Base-by-base conservation (phyloP, 768 basidiomycete species). In the Coprinopsis sp. region DNA sequence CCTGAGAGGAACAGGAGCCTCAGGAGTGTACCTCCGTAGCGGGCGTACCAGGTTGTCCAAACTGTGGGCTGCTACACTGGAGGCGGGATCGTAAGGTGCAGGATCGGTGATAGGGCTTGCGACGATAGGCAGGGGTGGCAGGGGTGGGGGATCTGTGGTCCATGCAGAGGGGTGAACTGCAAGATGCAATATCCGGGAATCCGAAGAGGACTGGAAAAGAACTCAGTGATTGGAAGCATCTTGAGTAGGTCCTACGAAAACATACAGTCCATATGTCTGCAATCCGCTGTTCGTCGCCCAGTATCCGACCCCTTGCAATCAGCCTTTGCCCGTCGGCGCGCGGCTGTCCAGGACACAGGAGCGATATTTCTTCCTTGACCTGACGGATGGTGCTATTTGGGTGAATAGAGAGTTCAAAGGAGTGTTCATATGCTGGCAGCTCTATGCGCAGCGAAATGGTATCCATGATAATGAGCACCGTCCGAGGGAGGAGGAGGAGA, bases 151-250 rank as follows among this genome's bases (percentile, higher is more conserved):
- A 11, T 64, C 51, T 19, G 72, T 64, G 31, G 73, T 71, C 88
- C 88, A 91, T 44, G 83, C 83, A 22, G 83, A 84, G 19, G 85
- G 83, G 58, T 84, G 82, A n/a, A 91, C 87, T 12, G 86, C 82
- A 18, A 91, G 71, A 64, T 89, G 88, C 33, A 90, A 68, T 46
- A 81, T 71, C 33, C 75, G 77, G 21, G 77, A 72, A 43, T 83
- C 82, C 46, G 76, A 74, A 31, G 66, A 62, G 34, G 67, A 66
- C 86, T 87, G 46, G 44, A 50, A 52, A 28, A 37, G 36, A 34
- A 33, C 52, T 37, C 36, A 30, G 39, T 53, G 37, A 45, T 28
- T 44, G 42, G 36, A 40, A 33, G 31, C 38, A 42, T 46, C 33
- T 33, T 8, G 29, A 1, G 47, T 28, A 44, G 25, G 18, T n/a